These are phyloP conservation scores for Tephrocybe sp. DNA, from an alignment of 768 basidiomycete species.

Conservation along the genomic window DNA sequence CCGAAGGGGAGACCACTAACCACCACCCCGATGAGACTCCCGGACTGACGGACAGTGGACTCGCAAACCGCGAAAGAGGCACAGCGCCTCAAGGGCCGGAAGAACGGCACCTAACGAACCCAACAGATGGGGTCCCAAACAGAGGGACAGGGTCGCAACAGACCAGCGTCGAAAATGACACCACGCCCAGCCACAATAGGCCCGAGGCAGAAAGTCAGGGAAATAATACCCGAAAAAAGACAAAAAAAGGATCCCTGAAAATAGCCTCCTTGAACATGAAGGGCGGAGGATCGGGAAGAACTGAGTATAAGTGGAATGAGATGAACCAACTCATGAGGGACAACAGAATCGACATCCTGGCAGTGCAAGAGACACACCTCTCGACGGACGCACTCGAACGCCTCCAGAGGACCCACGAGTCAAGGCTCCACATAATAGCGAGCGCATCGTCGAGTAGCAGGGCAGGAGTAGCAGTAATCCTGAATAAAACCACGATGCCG, in stretches of 20 bases:
- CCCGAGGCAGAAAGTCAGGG: too few relatives aligned
- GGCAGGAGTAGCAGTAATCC: slow-evolving; percentile 30
- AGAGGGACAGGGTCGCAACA: too few relatives aligned
- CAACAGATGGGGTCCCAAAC: too few relatives aligned
- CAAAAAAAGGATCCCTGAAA: slow-evolving; percentile 10
- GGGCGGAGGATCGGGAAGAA: slow-evolving; percentile 11
- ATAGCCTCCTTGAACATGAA: slow-evolving; percentile 25
- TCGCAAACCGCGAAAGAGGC: too few relatives aligned
- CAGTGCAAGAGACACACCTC: slow-evolving; percentile 33
- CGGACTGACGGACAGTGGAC: too few relatives aligned
- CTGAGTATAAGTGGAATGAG: slow-evolving; percentile 21
- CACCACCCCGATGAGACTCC: too few relatives aligned
- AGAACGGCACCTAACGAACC: too few relatives aligned
- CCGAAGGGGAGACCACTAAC: too few relatives aligned
- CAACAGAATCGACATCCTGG: slow-evolving; percentile 25
- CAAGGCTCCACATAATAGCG: slow-evolving; percentile 18
- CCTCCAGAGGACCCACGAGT: slow-evolving; percentile 5
- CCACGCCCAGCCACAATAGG: too few relatives aligned
- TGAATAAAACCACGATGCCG: slow-evolving; percentile 28
- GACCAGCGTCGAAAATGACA: too few relatives aligned
- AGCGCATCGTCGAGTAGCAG: slow-evolving; percentile 17
- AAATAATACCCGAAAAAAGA: too few relatives aligned
- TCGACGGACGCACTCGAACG: slow-evolving; percentile 3
- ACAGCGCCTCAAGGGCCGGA: too few relatives aligned
- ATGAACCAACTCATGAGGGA: slow-evolving; percentile 25